phyloP scores from a whole-genome alignment of 306 rosid genomes.

The Abrus pulchellus region DNA sequence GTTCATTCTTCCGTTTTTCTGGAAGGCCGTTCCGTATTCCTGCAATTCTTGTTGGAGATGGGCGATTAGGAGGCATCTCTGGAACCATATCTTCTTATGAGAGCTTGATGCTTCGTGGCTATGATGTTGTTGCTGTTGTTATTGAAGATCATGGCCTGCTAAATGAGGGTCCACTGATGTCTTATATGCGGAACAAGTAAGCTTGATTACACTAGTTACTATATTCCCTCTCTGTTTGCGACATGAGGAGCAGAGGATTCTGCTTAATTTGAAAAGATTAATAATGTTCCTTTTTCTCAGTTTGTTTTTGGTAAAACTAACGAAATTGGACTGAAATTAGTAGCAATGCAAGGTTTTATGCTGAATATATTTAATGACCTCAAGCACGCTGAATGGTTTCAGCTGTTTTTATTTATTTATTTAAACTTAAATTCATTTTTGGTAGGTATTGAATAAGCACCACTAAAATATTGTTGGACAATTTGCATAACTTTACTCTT shows the following conservation, averaged over 20 bases:
- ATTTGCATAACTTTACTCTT: slow-evolving; percentile 21
- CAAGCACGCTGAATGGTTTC: slow-evolving; percentile 37
- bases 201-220: slow-evolving; percentile 21
- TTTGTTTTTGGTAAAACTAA: slow-evolving; percentile 11
- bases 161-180: slow-evolving; percentile 79
- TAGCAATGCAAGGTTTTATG: slow-evolving; percentile 10
- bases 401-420: slow-evolving; percentile 10
- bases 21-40: slow-evolving; percentile 91
- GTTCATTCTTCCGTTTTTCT: slow-evolving; percentile 40
- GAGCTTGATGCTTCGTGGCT: slow-evolving; percentile 85
- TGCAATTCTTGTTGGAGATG: slow-evolving; percentile 92
- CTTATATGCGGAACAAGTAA: slow-evolving; percentile 82
- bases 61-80: slow-evolving; percentile 90
- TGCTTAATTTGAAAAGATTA: slow-evolving; percentile 8
- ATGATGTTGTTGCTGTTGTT: slow-evolving; percentile 82
- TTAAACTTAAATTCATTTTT: slow-evolving; percentile 12
- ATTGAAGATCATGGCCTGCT: slow-evolving; percentile 88
- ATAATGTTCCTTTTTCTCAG: not conserved
- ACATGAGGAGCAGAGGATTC: not conserved
- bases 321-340: not conserved
- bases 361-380: slow-evolving; percentile 18
- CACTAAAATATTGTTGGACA: not conserved
- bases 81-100: slow-evolving; percentile 96
- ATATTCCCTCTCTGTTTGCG: slow-evolving; percentile 42
- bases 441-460: not conserved